Conservation (phyloP, 441 rosid species). For the Croton setiger region DNA sequence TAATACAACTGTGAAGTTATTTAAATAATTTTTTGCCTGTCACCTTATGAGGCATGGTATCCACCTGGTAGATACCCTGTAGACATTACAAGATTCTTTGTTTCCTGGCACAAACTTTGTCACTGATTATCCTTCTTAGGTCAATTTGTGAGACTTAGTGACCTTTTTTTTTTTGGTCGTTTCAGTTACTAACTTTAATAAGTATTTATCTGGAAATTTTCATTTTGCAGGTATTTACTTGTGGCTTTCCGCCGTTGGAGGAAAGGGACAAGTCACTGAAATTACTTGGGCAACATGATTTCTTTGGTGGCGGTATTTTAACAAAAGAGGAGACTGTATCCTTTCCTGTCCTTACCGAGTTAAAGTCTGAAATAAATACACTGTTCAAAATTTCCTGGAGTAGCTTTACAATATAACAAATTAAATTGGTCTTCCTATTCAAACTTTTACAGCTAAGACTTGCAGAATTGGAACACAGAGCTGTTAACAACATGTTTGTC, state of each 20-base stretch:
- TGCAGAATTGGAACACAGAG: conserved; percentile 58
- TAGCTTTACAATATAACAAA: conserved; percentile 13
- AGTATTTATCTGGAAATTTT: background rate
- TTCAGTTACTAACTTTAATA: background rate
- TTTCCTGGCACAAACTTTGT: background rate
- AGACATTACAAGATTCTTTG: background rate
- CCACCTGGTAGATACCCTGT: background rate
- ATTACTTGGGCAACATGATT: conserved; percentile 63
- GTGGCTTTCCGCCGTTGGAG: conserved; percentile 95
- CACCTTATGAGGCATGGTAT: background rate
- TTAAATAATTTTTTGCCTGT: background rate
- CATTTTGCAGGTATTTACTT: conserved; percentile 61
- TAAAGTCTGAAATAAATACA: background rate
- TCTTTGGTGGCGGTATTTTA: conserved; percentile 74
- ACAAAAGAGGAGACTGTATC: conserved; percentile 82
- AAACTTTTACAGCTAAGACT: conserved; percentile 53
- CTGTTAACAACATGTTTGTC: conserved; percentile 82
- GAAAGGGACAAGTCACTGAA: conserved; percentile 73
- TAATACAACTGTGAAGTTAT: background rate
- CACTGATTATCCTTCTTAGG: background rate
- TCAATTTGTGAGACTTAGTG: background rate
- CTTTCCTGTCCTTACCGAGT: conserved; percentile 22
- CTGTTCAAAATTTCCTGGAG: conserved; percentile 8
- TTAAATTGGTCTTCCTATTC: conserved; percentile 33
- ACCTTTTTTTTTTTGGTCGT: background rate